Percentiles rank a stretch among this genome's conserved stretches.
These are phyloP conservation scores for Penicillium silybi DNA, from an alignment of 495 filamentous ascomycete genomes.

Conservation along the genomic window DNA sequence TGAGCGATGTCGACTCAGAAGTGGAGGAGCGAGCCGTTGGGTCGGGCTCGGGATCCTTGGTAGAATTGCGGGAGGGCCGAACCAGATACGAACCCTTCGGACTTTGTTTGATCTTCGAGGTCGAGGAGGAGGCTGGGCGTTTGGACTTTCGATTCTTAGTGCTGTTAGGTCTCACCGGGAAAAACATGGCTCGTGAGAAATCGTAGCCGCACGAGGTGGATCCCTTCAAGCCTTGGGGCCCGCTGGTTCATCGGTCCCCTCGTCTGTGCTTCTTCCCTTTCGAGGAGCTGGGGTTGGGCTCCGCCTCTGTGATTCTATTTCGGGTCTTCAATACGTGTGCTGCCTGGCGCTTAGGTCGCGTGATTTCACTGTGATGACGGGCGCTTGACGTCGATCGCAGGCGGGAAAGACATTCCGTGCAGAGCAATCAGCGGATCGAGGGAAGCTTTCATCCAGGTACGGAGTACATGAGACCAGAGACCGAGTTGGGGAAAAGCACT, in stretches of 20 bases:
- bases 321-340: slow-evolving; percentile 15
- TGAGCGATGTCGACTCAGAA: slow-evolving; percentile 25
- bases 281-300: neutral
- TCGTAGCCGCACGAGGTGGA: slow-evolving; percentile 29
- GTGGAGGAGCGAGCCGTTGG: slow-evolving; percentile 38
- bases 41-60: slow-evolving; percentile 44
- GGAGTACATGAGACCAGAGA: slow-evolving; percentile 7
- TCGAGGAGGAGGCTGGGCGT: slow-evolving; percentile 18
- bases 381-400: slow-evolving; percentile 17
- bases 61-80: slow-evolving; percentile 39
- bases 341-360: slow-evolving; percentile 39
- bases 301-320: slow-evolving; percentile 20
- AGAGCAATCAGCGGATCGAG: neutral
- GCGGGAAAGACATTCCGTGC: neutral
- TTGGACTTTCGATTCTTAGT: slow-evolving; percentile 30
- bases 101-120: slow-evolving; percentile 22
- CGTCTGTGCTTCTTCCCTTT: slow-evolving; percentile 5
- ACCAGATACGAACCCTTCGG: slow-evolving; percentile 36
- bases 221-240: slow-evolving; percentile 16
- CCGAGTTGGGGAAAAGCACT: neutral
- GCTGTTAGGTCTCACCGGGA: slow-evolving; percentile 42
- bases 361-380: slow-evolving; percentile 6
- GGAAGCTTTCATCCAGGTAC: slow-evolving; percentile 6
- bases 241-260: slow-evolving; percentile 21
- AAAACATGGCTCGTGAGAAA: slow-evolving; percentile 41